A percentile compares a stretch with the other conserved stretches of the same genome.
phyloP scores from a whole-genome alignment of 202 grass and related monocot genomes.

The Carex arenaria region DNA sequence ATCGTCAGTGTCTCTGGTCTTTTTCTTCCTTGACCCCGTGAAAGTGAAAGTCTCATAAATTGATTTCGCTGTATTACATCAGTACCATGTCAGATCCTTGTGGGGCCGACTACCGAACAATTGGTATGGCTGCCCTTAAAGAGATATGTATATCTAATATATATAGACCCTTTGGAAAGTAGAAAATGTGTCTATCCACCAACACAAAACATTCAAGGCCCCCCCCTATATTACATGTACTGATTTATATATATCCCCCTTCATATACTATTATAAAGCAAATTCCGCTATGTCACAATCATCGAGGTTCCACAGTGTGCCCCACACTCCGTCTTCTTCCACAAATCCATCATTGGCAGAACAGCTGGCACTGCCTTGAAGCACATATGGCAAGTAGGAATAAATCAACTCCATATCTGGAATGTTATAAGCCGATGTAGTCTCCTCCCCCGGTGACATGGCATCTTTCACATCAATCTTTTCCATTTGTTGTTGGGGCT shows the following conservation, averaged over 20 bases:
- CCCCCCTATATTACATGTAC: slow-evolving; percentile 13
- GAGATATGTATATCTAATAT: not conserved
- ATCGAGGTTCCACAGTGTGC: slow-evolving; percentile 78
- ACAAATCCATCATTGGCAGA: slow-evolving; percentile 45
- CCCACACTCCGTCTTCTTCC: slow-evolving; percentile 61
- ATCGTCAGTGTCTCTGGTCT: too few species aligned
- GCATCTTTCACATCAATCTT: not conserved
- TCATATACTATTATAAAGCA: slow-evolving; percentile 21
- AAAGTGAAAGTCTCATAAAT: too few species aligned
- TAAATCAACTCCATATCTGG: slow-evolving; percentile 54
- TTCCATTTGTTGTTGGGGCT: not conserved
- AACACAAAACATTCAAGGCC: slow-evolving; percentile 13
- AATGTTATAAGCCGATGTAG: slow-evolving; percentile 28
- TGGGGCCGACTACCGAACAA: too few species aligned
- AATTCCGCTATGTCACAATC: slow-evolving; percentile 27
- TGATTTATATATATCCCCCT: slow-evolving; percentile 14
- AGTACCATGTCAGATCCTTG: too few species aligned
- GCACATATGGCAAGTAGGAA: slow-evolving; percentile 38
- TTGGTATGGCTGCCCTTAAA: too few species aligned
- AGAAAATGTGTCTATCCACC: slow-evolving; percentile 20
- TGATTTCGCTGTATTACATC: too few species aligned
- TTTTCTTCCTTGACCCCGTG: too few species aligned
- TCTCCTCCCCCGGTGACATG: not conserved
- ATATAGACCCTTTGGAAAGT: slow-evolving; percentile 15
- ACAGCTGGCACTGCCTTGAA: slow-evolving; percentile 32